Base-by-base conservation (phyloP, 2,329 filamentous ascomycete genomes). In the Fusarium sp. region DNA sequence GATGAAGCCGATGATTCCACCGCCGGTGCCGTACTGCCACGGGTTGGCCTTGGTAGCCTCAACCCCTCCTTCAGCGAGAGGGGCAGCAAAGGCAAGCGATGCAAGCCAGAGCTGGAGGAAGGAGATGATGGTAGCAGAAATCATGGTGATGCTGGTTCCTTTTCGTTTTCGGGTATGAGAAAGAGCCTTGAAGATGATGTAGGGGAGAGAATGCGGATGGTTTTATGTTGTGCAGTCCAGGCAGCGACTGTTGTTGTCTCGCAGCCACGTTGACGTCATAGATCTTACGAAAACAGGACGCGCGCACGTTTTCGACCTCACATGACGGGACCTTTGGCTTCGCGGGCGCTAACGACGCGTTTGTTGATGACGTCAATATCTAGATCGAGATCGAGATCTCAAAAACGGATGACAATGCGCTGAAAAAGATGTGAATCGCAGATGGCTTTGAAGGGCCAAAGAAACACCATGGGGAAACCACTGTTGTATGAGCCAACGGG, bases 11-110 rank as follows among this genome's bases (percentile, higher is more conserved):
- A 91, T 57, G 39, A 92, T 85, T 2, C 91, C 90, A 18, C 91
- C 91, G 29, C 90, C 89, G 2, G 88, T 88, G 45, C 90, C 90
- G 57, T 89, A 91, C 65, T 90, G 86, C 87, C 88, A 90, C 11
- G 87, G 81, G 74, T 87, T 84, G 35, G 81, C 81, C 50, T 74
- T 79, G 22, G 81, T 82, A 9, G 83, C 81, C 16, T 80, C 81
- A 37, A 86, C 67, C 9, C 33, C 57, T 2, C 77, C 72, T 37
- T 64, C 57, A 13, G 72, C 72, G 10, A 77, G 50, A 58, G 87
- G 86, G 3, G 88, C 88, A 24, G 88, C 82, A 33, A 82, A 87
- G 27, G 87, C 82, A 10, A 83, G 86, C 8, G 87, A 88, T 10
- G 88, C 89, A 68, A 91, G 83, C 71, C 75, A 77, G n/a, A 77